Conservation (phyloP, 208 protist genomes). For the Leishmania braziliensis region DNA sequence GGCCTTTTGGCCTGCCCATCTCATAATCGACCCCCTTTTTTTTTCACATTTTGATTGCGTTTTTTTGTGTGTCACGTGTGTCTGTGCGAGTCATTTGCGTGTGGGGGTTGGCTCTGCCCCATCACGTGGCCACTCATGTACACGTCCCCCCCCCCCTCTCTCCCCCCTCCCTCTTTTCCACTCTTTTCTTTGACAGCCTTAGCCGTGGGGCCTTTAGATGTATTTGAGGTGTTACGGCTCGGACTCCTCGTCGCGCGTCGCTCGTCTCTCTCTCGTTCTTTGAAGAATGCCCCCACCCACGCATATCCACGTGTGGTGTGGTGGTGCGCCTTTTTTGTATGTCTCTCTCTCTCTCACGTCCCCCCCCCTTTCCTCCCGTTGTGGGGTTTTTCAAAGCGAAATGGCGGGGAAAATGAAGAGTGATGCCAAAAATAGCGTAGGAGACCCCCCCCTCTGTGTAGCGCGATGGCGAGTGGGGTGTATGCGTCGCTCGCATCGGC, state of each 20-base stretch:
- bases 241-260: neutral
- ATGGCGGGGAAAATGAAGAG: neutral
- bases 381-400: neutral
- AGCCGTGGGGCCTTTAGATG: neutral
- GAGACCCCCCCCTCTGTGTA: neutral
- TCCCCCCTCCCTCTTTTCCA: neutral
- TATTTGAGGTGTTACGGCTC: neutral
- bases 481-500: neutral
- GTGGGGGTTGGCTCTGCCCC: conserved; percentile 4
- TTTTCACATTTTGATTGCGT: conserved; percentile 1
- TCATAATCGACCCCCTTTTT: conserved; percentile 4
- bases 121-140: conserved; percentile 1
- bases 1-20: neutral
- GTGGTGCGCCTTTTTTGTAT: neutral
- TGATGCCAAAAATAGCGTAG: neutral
- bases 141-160: neutral
- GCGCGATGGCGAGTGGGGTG: neutral
- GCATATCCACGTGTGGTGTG: neutral
- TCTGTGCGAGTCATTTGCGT: conserved; percentile 4
- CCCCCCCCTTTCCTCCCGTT: neutral
- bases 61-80: neutral
- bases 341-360: neutral
- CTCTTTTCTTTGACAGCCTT: neutral
- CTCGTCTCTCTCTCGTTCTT: neutral
- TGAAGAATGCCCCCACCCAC: neutral